Conservation (phyloP, 1,284 basidiomycete genomes). For the Austroboletus niveus region DNA sequence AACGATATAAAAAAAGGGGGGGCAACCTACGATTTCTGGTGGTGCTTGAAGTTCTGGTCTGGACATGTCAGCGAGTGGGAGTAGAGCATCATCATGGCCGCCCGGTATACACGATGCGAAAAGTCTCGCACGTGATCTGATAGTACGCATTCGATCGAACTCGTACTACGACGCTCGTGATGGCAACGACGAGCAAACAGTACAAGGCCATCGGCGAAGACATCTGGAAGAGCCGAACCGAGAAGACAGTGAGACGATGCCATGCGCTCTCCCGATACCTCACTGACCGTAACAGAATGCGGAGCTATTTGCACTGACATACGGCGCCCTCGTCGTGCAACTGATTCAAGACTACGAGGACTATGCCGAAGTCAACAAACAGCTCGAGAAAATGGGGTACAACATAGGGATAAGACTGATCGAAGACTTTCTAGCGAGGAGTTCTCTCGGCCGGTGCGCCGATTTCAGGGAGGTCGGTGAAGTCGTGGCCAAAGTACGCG, state of each 20-base stretch:
- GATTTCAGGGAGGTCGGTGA: slow-evolving; percentile 95
- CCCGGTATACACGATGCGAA: neutral
- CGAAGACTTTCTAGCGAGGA: slow-evolving; percentile 96
- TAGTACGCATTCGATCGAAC: neutral
- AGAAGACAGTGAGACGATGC: slow-evolving; percentile 75
- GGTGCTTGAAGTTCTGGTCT: slow-evolving; percentile 95
- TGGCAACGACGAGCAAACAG: slow-evolving; percentile 76
- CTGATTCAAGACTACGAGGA: slow-evolving; percentile 99
- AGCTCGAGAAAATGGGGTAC: slow-evolving; percentile 93
- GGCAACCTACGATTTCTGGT: slow-evolving; percentile 82
- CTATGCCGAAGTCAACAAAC: slow-evolving; percentile 86
- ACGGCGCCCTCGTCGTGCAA: slow-evolving; percentile 97
- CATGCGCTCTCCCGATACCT: slow-evolving; percentile 6
- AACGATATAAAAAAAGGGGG: neutral
- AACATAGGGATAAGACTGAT: slow-evolving; percentile 97
- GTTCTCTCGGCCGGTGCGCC: slow-evolving; percentile 78
- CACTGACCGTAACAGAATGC: slow-evolving; percentile 66
- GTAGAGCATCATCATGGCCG: neutral
- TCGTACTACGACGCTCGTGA: slow-evolving; percentile 22
- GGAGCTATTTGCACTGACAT: slow-evolving; percentile 96
- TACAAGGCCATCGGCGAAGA: slow-evolving; percentile 86
- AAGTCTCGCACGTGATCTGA: slow-evolving; percentile 25
- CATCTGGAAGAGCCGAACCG: slow-evolving; percentile 85
- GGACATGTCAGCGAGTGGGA: slow-evolving; percentile 60
- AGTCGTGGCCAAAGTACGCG: slow-evolving; percentile 81